Evolutionary conservation across 177 flowering plant genomes (phyloP).

Genomic region (Tripterygium wilfordii): DNA sequence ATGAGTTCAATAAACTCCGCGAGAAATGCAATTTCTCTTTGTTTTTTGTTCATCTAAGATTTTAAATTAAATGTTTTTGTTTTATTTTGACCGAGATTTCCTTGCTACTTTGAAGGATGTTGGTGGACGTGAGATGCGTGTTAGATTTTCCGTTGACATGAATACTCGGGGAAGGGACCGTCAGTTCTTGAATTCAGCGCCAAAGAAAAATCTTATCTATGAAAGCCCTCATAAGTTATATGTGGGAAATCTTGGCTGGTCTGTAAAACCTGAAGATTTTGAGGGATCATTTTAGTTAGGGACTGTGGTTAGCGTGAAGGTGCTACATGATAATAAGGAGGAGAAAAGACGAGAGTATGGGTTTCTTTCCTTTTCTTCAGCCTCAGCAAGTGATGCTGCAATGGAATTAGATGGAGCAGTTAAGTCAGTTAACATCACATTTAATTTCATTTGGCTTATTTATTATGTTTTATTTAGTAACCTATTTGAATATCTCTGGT

Average conservation of each 20-base stretch:
- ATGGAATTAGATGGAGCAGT: conserved; percentile 34
- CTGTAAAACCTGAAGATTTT: conserved; percentile 28
- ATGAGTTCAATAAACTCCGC: conserved; percentile 37
- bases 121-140: conserved; percentile 45
- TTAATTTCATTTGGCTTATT: background rate
- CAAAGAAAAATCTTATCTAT: conserved; percentile 21
- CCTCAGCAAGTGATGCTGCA: conserved; percentile 32
- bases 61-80: no score
- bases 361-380: conserved; percentile 41
- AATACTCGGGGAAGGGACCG: conserved; percentile 14
- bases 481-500: background rate
- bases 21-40: conserved; percentile 25
- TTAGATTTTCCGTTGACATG: conserved; percentile 28
- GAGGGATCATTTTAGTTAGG: conserved; percentile 42
- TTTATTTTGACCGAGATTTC: background rate
- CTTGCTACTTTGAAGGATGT: conserved; percentile 29
- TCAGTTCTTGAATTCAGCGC: conserved; percentile 9
- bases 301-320: conserved; percentile 33
- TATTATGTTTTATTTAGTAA: background rate
- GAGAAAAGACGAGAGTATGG: conserved; percentile 35
- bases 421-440: background rate
- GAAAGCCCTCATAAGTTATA: conserved; percentile 43
- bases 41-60: background rate
- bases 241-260: conserved; percentile 46
- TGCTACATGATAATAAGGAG: conserved; percentile 32